Conservation (phyloP, 306 rosid genomes). For the Dicorynia guianensis region DNA sequence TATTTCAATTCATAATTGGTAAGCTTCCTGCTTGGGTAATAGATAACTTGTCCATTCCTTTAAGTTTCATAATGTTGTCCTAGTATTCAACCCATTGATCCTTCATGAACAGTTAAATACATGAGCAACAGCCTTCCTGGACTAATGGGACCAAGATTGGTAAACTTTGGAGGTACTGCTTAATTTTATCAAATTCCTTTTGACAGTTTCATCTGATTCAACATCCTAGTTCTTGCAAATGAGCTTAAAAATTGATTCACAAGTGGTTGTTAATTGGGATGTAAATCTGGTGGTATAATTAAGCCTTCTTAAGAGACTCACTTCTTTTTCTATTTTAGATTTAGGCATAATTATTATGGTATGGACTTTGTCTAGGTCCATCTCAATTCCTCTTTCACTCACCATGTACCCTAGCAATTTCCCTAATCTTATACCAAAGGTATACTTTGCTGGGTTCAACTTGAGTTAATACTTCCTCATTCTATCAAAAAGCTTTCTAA, state of each 20-base stretch:
- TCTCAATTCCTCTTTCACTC: not conserved
- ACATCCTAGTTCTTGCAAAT: not conserved
- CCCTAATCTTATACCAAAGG: not conserved
- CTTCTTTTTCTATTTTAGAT: not conserved
- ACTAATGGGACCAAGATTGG: not conserved
- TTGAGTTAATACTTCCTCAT: no score
- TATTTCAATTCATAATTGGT: not conserved
- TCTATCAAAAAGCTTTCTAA: no score
- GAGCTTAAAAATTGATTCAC: not conserved
- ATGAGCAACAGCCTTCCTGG: not conserved
- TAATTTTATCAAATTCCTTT: not conserved
- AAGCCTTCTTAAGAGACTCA: not conserved
- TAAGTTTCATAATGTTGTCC: not conserved
- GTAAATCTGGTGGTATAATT: not conserved
- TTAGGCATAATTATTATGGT: not conserved
- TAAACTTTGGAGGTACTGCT: no score
- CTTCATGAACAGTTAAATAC: not conserved
- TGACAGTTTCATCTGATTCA: not conserved
- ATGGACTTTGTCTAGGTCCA: not conserved
- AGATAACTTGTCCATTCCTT: not conserved
- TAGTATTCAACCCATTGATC: not conserved
- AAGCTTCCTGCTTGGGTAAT: not conserved
- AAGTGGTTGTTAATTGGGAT: not conserved
- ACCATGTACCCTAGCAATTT: not conserved
- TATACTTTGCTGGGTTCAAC: no score